phyloP scores from a whole-genome alignment of 192 early-diverging fungal genomes.

The Backusella luteola region DNA sequence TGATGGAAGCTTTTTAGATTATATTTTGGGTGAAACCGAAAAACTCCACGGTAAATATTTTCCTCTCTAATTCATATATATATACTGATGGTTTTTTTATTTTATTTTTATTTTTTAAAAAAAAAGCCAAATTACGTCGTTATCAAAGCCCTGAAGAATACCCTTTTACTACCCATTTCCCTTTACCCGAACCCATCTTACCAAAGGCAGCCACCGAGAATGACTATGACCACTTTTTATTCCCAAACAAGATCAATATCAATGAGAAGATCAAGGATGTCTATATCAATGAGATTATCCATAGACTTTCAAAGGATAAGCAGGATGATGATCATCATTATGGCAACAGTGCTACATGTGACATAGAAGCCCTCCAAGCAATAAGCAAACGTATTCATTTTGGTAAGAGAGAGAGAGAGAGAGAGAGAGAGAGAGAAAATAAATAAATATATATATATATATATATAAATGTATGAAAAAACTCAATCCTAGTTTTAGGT shows the following conservation, averaged over 20 bases:
- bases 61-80: too few relatives aligned
- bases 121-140: conserved; percentile 60
- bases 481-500: conserved; percentile 42
- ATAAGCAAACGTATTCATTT: conserved; percentile 94
- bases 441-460: too few relatives aligned
- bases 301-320: conserved; percentile 56
- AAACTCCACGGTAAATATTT: conserved; percentile 75
- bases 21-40: conserved; percentile 90
- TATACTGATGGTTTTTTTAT: neutral
- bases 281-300: conserved; percentile 80
- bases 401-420: conserved; percentile 63
- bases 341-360: conserved; percentile 87
- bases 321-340: conserved; percentile 86
- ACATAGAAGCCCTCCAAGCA: conserved; percentile 92
- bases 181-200: conserved; percentile 83
- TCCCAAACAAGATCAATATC: conserved; percentile 81
- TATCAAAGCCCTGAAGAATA: conserved; percentile 93
- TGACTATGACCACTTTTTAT: conserved; percentile 73
- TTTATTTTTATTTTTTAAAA: too few relatives aligned
- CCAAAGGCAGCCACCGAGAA: conserved; percentile 20
- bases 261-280: conserved; percentile 82
- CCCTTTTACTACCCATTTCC: conserved; percentile 68
- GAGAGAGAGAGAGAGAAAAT: too few relatives aligned
- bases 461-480: neutral
- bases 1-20: conserved; percentile 80